A percentile compares a stretch with the other conserved stretches of the same genome.
These are phyloP conservation scores for Sordariomycetes sp. DNA, from an alignment of 2,329 filamentous ascomycete species.

Conservation along the genomic window DNA sequence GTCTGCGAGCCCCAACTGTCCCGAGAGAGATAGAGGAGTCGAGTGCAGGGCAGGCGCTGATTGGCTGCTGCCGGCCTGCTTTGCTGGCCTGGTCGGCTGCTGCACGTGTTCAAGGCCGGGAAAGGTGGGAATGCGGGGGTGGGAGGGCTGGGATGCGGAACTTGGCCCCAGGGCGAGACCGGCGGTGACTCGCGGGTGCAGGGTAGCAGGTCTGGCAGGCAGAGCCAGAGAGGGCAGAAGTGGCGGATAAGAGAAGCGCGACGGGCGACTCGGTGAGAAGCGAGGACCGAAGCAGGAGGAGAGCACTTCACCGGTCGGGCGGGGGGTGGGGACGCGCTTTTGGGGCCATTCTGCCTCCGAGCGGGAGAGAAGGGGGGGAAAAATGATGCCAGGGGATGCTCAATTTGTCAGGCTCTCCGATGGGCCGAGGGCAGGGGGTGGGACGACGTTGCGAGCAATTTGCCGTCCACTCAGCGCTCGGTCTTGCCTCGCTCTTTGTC, in stretches of 20 bases:
- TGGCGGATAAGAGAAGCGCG: neutral
- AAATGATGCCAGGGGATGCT: neutral
- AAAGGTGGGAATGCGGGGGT: neutral
- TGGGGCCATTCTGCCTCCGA: neutral
- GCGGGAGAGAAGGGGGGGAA: neutral
- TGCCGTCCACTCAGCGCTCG: neutral
- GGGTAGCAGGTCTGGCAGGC: constrained; percentile 5
- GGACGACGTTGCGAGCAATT: neutral
- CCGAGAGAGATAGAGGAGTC: neutral
- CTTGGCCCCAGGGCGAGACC: constrained; percentile 2
- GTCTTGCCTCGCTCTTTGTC: neutral
- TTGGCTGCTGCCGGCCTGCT: neutral
- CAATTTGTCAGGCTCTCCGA: neutral
- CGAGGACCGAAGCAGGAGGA: neutral
- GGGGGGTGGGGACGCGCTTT: neutral
- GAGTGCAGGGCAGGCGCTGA: neutral
- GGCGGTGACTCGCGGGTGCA: neutral
- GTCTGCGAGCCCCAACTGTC: neutral
- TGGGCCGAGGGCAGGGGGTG: neutral
- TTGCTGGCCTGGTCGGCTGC: neutral
- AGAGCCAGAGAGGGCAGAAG: neutral
- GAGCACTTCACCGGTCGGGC: neutral
- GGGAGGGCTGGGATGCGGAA: constrained; percentile 5
- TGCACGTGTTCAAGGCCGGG: constrained; percentile 1
- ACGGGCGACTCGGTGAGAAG: neutral